Conservation (phyloP, 2,329 filamentous ascomycete genomes). For the Paraconiothyrium brasiliense region DNA sequence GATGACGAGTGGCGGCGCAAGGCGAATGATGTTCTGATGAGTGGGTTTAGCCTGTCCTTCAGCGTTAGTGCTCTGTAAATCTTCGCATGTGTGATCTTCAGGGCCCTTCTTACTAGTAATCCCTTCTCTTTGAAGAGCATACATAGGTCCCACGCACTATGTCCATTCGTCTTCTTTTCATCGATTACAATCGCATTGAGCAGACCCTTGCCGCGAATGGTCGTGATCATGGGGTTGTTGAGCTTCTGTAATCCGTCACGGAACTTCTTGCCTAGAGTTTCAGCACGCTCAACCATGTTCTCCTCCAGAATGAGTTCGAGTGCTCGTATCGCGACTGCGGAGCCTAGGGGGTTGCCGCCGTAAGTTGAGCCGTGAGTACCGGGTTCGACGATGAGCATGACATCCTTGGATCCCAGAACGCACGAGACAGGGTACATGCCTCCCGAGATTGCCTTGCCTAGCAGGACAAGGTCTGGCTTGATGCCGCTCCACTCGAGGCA, state of each 20-base stretch:
- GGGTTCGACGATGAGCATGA: constrained; percentile 96
- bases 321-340: constrained; percentile 93
- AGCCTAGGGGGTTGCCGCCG: constrained; percentile 94
- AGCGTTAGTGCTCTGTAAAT: constrained; percentile 38
- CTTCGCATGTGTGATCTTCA: constrained; percentile 51
- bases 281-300: constrained; percentile 82
- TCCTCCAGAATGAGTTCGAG: constrained; percentile 95
- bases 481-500: constrained; percentile 95
- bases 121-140: constrained; percentile 96
- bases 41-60: constrained; percentile 87
- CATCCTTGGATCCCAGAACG: constrained; percentile 84
- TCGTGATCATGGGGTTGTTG: constrained; percentile 80
- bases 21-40: constrained; percentile 96
- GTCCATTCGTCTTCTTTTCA: constrained; percentile 82
- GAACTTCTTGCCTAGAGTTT: constrained; percentile 83
- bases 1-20: constrained; percentile 96
- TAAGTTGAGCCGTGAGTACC: constrained; percentile 99
- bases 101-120: constrained; percentile 74
- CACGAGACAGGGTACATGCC: constrained; percentile 99
- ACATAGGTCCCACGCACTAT: constrained; percentile 95
- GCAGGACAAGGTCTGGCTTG: constrained; percentile 92
- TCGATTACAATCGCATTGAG: constrained; percentile 97
- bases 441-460: constrained; percentile 97
- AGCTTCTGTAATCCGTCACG: constrained; percentile 79
- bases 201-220: constrained; percentile 89